Evolutionary conservation across 441 rosid species (phyloP).

Genomic region (Iberis amara): DNA sequence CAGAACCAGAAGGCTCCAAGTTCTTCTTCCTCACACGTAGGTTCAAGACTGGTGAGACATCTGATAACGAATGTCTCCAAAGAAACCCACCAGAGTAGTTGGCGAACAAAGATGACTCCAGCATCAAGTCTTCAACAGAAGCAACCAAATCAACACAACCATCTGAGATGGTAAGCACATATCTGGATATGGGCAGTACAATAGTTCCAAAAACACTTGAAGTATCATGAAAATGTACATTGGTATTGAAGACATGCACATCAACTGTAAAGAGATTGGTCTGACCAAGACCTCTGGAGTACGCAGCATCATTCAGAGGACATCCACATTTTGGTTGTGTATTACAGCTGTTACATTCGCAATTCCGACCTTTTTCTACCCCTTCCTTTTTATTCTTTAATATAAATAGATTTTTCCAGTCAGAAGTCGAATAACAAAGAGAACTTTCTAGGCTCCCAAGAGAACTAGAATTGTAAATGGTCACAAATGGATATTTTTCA

Average conservation of each 20-base stretch:
- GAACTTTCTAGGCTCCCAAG: slow-evolving; percentile 54
- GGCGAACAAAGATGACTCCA: slow-evolving; percentile 68
- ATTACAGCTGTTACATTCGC: slow-evolving; percentile 26
- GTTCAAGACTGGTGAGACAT: slow-evolving; percentile 61
- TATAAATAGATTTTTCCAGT: slow-evolving; percentile 55
- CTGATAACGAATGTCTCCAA: slow-evolving; percentile 64
- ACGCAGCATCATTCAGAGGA: slow-evolving; percentile 22
- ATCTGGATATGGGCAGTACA: slow-evolving; percentile 46
- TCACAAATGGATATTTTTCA: slow-evolving; percentile 67
- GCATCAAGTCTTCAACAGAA: slow-evolving; percentile 60
- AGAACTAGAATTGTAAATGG: slow-evolving; percentile 48
- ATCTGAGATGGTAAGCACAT: slow-evolving; percentile 42
- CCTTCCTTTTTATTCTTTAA: slow-evolving; percentile 37
- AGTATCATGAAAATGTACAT: slow-evolving; percentile 83
- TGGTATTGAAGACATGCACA: slow-evolving; percentile 45
- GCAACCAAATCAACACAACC: slow-evolving; percentile 59
- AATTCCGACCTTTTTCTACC: slow-evolving; percentile 35
- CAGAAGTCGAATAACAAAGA: slow-evolving; percentile 41
- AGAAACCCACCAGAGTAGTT: slow-evolving; percentile 48
- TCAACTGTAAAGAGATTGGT: slow-evolving; percentile 38
- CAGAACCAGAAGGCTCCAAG: slow-evolving; percentile 40
- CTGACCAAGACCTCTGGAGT: slow-evolving; percentile 24
- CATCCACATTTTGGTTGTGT: slow-evolving; percentile 18
- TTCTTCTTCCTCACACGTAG: slow-evolving; percentile 55
- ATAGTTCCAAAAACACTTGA: slow-evolving; percentile 71